Conservation (phyloP, 345 rosid species). For the Populus ilicifolia region DNA sequence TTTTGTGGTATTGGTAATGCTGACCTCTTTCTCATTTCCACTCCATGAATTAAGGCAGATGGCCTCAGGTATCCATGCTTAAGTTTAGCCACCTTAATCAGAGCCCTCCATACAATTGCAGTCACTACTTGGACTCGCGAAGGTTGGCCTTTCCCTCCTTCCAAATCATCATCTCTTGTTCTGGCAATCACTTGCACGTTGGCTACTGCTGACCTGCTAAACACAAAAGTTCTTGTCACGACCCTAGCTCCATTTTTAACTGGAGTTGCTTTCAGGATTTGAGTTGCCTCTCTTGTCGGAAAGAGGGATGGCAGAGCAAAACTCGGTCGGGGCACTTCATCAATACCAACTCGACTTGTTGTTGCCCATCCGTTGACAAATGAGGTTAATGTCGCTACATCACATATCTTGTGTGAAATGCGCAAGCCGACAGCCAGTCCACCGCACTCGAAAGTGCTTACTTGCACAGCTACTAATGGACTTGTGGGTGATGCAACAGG, state of each 20-base stretch:
- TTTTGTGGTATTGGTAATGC: constrained; percentile 8
- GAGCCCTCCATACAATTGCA: constrained; percentile 32
- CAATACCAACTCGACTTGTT: constrained; percentile 1
- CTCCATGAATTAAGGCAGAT: background rate
- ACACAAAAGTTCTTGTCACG: constrained; percentile 29
- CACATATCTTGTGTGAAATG: constrained; percentile 15
- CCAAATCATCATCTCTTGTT: background rate
- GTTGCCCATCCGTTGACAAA: constrained; percentile 13
- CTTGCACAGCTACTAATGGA: constrained; percentile 6
- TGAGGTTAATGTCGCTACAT: background rate
- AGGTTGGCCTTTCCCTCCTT: constrained; percentile 14
- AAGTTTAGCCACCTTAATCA: background rate
- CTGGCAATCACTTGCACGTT: constrained; percentile 2
- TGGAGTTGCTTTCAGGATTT: background rate
- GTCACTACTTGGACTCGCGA: constrained; percentile 41
- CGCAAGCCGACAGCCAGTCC: background rate
- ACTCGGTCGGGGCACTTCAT: background rate
- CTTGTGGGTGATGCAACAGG: constrained; percentile 4
- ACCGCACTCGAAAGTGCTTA: background rate
- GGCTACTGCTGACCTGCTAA: background rate
- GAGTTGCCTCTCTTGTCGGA: constrained; percentile 1
- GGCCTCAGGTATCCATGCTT: constrained; percentile 19
- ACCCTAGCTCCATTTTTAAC: constrained; percentile 10
- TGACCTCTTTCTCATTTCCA: constrained; percentile 14
- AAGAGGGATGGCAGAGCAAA: background rate